Evolutionary conservation across 176 grass and related monocot genomes (phyloP), one percentile per base, ranked within the genome.

Genomic region (Secale cereale): DNA sequence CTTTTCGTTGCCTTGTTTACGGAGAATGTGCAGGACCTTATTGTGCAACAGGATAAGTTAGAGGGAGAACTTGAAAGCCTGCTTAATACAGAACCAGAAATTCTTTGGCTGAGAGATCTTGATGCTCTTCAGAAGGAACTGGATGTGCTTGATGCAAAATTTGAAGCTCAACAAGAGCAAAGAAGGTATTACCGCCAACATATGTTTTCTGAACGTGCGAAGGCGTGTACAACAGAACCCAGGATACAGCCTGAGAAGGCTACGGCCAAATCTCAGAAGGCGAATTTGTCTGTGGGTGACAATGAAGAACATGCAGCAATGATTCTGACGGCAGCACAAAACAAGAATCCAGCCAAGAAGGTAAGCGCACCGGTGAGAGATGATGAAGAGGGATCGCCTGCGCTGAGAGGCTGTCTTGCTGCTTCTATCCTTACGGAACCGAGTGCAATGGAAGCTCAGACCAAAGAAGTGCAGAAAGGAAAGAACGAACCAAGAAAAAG

Each of bases 61-160:
- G 87, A 46, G 6, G 45, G 41, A 37, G 89, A 60, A 4, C 86
- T 98, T 67, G 85, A 85, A 13, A 90, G 87, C 78, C 67, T 95
- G 43, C 85, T 61, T 4, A 86, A 78, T 35, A 87, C 93, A 20
- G 7, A 73, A 2, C 86, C 89, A 15, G 88, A 52, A 52, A 72
- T 84, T 23, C 81, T 98, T 78, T 98, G 96, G 96, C 41, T 87
- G 63, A 90, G 72, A 65, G 96, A 95, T 27, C 96, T 98, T 83
- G 91, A 98, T 15, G 83, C 83, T 43, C 63, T 98, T 65, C 93
- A 95, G 69, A 87, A 78, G 70, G 93, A 94, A 77, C 80, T 98
- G 62, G 91, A 94, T 36, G 96, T 79, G 52, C 88, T 88, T 31
- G 91, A 95, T 78, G 6, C 37, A 35, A 65, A 59, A 37, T 88